Evolutionary conservation across 164 flowering plant genomes (phyloP).

Genomic region (Macadamia integrifolia): DNA sequence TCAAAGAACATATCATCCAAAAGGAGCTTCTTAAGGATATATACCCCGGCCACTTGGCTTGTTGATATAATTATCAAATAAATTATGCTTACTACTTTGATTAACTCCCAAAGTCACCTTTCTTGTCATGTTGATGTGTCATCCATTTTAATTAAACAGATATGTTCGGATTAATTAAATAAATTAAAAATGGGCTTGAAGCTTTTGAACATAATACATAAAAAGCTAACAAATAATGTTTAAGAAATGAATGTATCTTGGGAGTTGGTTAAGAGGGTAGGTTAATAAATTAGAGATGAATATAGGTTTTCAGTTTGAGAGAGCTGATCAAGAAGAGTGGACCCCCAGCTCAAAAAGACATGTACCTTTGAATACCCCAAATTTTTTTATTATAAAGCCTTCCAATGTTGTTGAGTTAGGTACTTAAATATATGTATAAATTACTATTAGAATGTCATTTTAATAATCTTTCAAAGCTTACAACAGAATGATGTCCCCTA

Average conservation of each 20-base stretch:
- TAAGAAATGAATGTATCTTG: neutral
- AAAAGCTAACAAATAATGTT: neutral
- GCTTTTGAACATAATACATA: constrained; percentile 10
- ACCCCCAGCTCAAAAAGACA: neutral
- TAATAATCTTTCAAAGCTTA: neutral
- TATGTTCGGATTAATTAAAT: neutral
- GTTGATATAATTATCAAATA: no score
- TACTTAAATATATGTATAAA: no score
- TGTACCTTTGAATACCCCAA: no score
- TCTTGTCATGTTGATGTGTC: constrained; percentile 7
- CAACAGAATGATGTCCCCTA: constrained; percentile 1
- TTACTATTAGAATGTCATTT: no score
- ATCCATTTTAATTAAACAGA: neutral
- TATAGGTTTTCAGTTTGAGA: constrained; percentile 1
- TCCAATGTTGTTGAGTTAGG: no score
- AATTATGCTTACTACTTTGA: no score
- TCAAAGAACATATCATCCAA: constrained; percentile 1
- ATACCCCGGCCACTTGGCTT: no score
- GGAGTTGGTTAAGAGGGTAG: no score
- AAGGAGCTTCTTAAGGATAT: neutral
- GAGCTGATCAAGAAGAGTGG: constrained; percentile 7
- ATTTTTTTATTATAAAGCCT: no score
- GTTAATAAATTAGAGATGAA: constrained; percentile 4
- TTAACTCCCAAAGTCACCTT: no score
- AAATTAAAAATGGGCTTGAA: neutral